Conservation (phyloP, 2,329 filamentous ascomycete species). For the Microascus cirrosus region DNA sequence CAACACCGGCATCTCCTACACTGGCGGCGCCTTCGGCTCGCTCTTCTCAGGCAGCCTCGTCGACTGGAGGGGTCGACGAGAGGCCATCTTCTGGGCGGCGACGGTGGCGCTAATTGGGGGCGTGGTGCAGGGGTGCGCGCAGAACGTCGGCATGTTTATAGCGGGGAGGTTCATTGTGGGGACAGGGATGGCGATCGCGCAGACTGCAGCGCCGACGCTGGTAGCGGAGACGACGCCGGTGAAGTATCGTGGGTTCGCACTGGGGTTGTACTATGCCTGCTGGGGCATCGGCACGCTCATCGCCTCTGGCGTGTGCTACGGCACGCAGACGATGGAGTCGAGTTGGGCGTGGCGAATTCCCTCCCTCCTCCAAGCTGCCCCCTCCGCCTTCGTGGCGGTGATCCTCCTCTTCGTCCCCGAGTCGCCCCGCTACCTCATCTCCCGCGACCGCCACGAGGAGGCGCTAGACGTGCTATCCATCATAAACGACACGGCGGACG, state of each 20-base stretch:
- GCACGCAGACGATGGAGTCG: constrained; percentile 1
- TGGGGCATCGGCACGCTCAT: background rate
- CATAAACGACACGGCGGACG: background rate
- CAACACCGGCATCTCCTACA: constrained; percentile 43
- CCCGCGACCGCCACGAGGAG: constrained; percentile 7
- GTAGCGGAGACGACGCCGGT: constrained; percentile 35
- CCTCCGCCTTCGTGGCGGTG: constrained; percentile 7
- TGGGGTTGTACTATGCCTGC: constrained; percentile 10
- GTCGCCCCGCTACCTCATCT: constrained; percentile 20
- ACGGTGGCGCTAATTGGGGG: background rate
- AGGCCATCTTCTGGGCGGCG: constrained; percentile 34
- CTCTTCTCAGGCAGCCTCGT: constrained; percentile 26
- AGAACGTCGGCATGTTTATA: constrained; percentile 28
- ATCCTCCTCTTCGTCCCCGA: constrained; percentile 18
- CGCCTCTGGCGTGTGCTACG: constrained; percentile 7
- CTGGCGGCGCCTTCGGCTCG: constrained; percentile 34
- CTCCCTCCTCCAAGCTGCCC: constrained; percentile 10
- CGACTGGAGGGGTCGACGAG: constrained; percentile 29
- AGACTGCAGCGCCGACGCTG: constrained; percentile 32
- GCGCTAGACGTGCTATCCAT: background rate
- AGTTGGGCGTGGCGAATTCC: constrained; percentile 14
- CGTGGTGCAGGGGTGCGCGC: background rate
- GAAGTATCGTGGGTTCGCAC: constrained; percentile 8
- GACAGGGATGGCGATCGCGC: constrained; percentile 28
- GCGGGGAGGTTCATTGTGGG: constrained; percentile 33